Evolutionary conservation across 257 asterid species (phyloP).

Genomic region (Verbascum thapsus): DNA sequence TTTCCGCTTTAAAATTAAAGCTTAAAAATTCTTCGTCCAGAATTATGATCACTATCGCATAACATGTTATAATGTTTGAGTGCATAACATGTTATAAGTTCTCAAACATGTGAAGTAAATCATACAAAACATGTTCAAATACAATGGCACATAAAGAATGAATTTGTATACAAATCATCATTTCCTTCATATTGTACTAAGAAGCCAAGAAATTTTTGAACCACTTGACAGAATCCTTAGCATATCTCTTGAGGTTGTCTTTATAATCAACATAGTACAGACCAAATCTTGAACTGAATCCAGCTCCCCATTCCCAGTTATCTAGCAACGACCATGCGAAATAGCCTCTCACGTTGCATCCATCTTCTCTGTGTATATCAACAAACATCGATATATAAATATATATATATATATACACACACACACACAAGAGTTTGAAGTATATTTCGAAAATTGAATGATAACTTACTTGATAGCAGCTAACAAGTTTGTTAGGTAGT

Average conservation of each 20-base stretch:
- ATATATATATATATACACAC: neutral
- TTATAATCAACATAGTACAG: constrained; percentile 79
- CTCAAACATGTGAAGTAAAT: too few species aligned
- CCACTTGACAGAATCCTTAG: constrained; percentile 82
- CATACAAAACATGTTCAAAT: too few species aligned
- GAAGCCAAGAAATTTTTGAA: constrained; percentile 69
- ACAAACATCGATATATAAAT: neutral
- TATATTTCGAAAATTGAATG: neutral
- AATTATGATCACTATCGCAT: too few species aligned
- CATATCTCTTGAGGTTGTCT: constrained; percentile 68
- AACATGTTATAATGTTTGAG: too few species aligned
- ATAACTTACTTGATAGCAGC: constrained; percentile 71
- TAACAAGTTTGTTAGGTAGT: constrained; percentile 58
- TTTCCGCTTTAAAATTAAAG: too few species aligned
- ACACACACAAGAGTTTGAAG: too few species aligned
- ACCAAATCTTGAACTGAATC: constrained; percentile 75
- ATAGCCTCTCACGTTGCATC: constrained; percentile 86
- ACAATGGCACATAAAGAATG: too few species aligned
- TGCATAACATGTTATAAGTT: too few species aligned
- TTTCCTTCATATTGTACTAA: constrained; percentile 19
- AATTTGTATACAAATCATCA: too few species aligned
- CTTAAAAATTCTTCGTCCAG: too few species aligned
- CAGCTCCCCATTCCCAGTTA: constrained; percentile 96
- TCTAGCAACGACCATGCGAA: constrained; percentile 90
- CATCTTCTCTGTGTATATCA: constrained; percentile 63